These are phyloP conservation scores for Amanita jacksonii DNA, from an alignment of 768 basidiomycete species.

Conservation along the genomic window DNA sequence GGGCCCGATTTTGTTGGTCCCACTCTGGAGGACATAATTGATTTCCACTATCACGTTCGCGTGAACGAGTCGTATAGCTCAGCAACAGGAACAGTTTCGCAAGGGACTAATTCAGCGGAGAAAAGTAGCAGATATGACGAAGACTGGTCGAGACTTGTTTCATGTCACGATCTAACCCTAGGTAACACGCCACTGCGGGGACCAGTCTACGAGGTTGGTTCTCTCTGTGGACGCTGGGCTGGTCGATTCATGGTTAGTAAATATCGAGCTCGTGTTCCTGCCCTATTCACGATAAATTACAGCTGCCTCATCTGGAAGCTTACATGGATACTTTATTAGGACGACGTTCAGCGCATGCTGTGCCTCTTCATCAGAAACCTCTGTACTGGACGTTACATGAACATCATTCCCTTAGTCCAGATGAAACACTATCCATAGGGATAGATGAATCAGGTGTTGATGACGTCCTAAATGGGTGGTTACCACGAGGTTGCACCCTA, in stretches of 20 bases:
- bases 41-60: conserved; percentile 29
- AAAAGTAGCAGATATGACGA: conserved; percentile 28
- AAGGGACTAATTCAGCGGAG: conserved; percentile 8
- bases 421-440: conserved; percentile 27
- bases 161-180: conserved; percentile 29
- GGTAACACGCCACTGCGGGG: conserved; percentile 29
- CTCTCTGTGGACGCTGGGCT: conserved; percentile 34
- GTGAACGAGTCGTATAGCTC: conserved; percentile 8
- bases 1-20: conserved; percentile 20
- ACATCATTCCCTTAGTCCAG: conserved; percentile 34
- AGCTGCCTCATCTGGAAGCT: conserved; percentile 15
- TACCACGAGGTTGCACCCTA: conserved; percentile 28
- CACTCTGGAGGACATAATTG: conserved; percentile 29
- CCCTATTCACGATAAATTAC: neutral
- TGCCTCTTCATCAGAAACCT: conserved; percentile 24
- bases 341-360: conserved; percentile 16
- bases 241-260: conserved; percentile 35
- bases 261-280: conserved; percentile 1
- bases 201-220: conserved; percentile 32
- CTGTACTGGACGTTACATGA: conserved; percentile 34
- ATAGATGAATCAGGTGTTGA: conserved; percentile 27
- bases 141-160: conserved; percentile 39
- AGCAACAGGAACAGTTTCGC: neutral
- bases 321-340: conserved; percentile 15
- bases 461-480: conserved; percentile 39